phyloP scores from a whole-genome alignment of 2,329 filamentous ascomycete species.

The Colletotrichum phormii region DNA sequence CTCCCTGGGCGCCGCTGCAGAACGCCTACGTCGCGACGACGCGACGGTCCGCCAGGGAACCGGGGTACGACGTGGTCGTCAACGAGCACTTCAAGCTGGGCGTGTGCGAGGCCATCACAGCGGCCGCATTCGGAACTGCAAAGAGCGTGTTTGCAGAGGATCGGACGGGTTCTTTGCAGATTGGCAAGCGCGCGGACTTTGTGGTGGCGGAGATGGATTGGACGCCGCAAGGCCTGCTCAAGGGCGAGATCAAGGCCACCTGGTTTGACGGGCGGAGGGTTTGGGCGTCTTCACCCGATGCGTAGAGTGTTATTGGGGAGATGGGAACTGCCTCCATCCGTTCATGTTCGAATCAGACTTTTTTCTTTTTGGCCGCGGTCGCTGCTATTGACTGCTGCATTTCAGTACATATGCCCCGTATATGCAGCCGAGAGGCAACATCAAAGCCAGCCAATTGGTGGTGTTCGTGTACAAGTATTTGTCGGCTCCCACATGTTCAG shows the following conservation, averaged over 20 bases:
- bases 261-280: conserved; percentile 58
- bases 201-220: conserved; percentile 62
- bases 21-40: conserved; percentile 66
- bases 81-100: conserved; percentile 60
- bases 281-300: conserved; percentile 36
- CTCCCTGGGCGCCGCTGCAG: conserved; percentile 58
- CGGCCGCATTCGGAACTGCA: conserved; percentile 59
- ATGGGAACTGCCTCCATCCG: background rate
- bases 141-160: conserved; percentile 62
- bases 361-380: background rate
- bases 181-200: conserved; percentile 64
- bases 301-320: background rate
- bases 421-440: background rate
- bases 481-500: conserved; percentile 1
- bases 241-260: conserved; percentile 56
- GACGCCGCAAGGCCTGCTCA: conserved; percentile 54
- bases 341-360: background rate
- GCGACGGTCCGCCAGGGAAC: conserved; percentile 59
- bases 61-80: conserved; percentile 50
- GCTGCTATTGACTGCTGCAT: background rate
- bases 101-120: conserved; percentile 59
- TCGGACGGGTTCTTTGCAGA: conserved; percentile 58
- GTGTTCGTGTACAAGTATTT: background rate
- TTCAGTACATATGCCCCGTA: background rate
- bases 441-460: background rate